phyloP scores from a whole-genome alignment of 768 basidiomycete species.

The Psilocybe sp. region DNA sequence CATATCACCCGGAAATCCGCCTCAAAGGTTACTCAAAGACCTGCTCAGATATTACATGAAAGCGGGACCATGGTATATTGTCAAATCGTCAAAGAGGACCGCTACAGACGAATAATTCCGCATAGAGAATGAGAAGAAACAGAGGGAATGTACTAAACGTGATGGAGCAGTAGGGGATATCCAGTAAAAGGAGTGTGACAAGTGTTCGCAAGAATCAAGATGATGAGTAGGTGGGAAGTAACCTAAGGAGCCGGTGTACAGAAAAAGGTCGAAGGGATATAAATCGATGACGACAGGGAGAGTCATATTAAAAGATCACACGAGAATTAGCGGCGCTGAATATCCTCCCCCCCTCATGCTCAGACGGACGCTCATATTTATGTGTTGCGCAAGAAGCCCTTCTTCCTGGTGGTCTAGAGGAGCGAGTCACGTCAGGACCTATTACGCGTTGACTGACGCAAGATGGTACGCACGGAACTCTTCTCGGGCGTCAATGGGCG shows the following conservation, averaged over 20 bases:
- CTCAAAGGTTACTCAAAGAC: neutral
- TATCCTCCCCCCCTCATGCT: conserved; percentile 24
- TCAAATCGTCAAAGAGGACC: conserved; percentile 30
- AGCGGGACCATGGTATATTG: conserved; percentile 44
- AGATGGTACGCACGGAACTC: conserved; percentile 57
- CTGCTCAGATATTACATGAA: neutral
- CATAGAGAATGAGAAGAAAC: conserved; percentile 41
- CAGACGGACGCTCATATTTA: conserved; percentile 31
- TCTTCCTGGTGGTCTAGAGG: conserved; percentile 60
- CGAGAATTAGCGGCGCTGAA: conserved; percentile 17
- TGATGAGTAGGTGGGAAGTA: conserved; percentile 35
- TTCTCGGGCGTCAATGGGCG: conserved; percentile 96
- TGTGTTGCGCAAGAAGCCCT: conserved; percentile 66
- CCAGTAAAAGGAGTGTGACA: conserved; percentile 59
- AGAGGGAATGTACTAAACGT: conserved; percentile 40
- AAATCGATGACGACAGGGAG: conserved; percentile 19
- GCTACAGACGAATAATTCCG: conserved; percentile 35
- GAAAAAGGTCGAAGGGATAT: conserved; percentile 25
- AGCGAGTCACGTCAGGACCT: conserved; percentile 10
- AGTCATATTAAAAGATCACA: conserved; percentile 25
- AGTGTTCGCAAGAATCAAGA: conserved; percentile 56
- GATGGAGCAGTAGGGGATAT: conserved; percentile 50
- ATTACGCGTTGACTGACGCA: conserved; percentile 9
- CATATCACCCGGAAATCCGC: neutral
- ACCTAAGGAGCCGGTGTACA: conserved; percentile 39